Conservation (phyloP, 108 stramenopile genomes). For the Phaeodactylum tricornutum region DNA sequence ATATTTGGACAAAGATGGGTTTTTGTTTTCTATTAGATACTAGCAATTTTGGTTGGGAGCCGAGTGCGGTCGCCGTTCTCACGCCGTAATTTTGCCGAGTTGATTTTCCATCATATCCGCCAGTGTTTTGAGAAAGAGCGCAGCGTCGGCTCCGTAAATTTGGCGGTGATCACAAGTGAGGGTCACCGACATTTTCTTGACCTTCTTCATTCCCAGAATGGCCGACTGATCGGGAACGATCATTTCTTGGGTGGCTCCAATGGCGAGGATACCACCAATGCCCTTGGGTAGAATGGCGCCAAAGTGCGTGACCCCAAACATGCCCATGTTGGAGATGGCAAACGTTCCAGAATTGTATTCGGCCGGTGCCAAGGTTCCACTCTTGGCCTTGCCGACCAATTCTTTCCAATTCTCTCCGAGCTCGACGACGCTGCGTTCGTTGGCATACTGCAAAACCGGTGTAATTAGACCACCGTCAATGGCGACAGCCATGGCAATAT, state of each 20-base stretch:
- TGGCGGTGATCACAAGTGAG: conserved; percentile 96
- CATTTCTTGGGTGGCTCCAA: conserved; percentile 80
- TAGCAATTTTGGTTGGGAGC: too few species aligned
- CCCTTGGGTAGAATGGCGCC: conserved; percentile 92
- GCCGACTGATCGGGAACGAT: conserved; percentile 65
- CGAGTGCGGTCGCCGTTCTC: too few species aligned
- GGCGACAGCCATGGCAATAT: conserved; percentile 97
- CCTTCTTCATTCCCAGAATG: conserved; percentile 83
- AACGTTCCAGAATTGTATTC: conserved; percentile 95
- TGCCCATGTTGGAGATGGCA: conserved; percentile 97
- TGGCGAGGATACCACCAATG: conserved; percentile 88
- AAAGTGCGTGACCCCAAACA: conserved; percentile 95
- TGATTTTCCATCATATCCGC: conserved; percentile 89
- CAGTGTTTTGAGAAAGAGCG: conserved; percentile 89
- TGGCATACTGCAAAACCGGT: conserved; percentile 87
- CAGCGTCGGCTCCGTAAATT: conserved; percentile 95
- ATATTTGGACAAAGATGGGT: too few species aligned
- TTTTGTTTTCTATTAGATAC: too few species aligned
- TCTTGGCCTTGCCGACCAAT: conserved; percentile 77
- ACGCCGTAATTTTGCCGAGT: too few species aligned
- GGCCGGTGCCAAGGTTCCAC: conserved; percentile 74
- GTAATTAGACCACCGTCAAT: conserved; percentile 98
- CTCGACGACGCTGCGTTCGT: conserved; percentile 81
- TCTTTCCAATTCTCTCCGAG: conserved; percentile 92
- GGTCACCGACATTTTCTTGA: conserved; percentile 94